Percentiles rank a stretch among this genome's conserved stretches.
phyloP scores from a whole-genome alignment of 1,284 basidiomycete species.

The Phellopilus nigrolimitatus region DNA sequence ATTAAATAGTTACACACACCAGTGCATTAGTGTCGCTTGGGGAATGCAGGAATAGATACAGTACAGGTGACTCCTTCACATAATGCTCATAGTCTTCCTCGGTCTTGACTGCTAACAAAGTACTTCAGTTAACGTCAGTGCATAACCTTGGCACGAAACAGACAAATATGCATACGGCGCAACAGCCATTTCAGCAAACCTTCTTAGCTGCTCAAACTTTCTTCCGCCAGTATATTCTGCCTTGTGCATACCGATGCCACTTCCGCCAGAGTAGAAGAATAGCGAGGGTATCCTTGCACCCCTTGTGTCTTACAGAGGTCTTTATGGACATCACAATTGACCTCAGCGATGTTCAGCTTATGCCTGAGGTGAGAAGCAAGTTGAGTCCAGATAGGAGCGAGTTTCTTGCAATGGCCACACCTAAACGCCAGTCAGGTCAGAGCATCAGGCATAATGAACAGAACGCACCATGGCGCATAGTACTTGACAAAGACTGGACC shows the following conservation, averaged over 20 bases:
- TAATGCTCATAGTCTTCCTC: slow-evolving; percentile 49
- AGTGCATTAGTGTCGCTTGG: slow-evolving; percentile 36
- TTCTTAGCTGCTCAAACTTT: slow-evolving; percentile 61
- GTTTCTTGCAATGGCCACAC: slow-evolving; percentile 90
- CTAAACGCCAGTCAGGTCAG: slow-evolving; percentile 27
- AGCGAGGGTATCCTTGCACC: slow-evolving; percentile 76
- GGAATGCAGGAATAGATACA: slow-evolving; percentile 74
- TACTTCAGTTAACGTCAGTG: slow-evolving; percentile 26
- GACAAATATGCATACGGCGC: slow-evolving; percentile 44
- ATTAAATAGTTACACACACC: slow-evolving; percentile 32
- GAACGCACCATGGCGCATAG: slow-evolving; percentile 77
- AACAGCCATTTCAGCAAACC: slow-evolving; percentile 69
- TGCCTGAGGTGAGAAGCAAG: slow-evolving; percentile 66
- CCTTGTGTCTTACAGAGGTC: slow-evolving; percentile 60
- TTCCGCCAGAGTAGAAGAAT: slow-evolving; percentile 51
- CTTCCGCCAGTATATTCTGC: slow-evolving; percentile 71
- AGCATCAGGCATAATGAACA: neutral
- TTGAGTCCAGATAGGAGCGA: slow-evolving; percentile 75
- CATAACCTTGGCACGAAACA: neutral
- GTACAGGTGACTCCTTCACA: slow-evolving; percentile 52
- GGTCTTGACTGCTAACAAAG: slow-evolving; percentile 39
- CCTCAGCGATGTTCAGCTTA: slow-evolving; percentile 72
- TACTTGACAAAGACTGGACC: slow-evolving; percentile 85
- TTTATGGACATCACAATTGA: slow-evolving; percentile 79
- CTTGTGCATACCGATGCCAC: slow-evolving; percentile 39